Base-by-base conservation (phyloP, 805 yeast species). In the Wickerhamomyces subpelliculosus region DNA sequence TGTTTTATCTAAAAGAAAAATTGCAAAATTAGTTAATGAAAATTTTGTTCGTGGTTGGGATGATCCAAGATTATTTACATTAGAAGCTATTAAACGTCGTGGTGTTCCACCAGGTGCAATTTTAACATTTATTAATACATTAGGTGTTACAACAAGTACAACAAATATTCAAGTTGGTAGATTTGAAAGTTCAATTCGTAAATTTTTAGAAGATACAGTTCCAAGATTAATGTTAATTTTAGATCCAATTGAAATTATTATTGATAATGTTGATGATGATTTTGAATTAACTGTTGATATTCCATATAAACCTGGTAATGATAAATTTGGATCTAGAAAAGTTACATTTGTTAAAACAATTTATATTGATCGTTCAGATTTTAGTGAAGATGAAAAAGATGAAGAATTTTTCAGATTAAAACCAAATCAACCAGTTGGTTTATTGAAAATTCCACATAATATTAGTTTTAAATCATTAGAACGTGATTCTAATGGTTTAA, bases 51-150 rank as follows among this genome's bases (percentile, higher is more conserved):
- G 96, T 61, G 96, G 87, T 33, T 93, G 99, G 99, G 94, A 93
- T 62, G 98, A 93, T 64, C 98, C 99, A 53, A 77, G 99, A 57
- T 72, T 93, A 59, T 93, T 80, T 63, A 93, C 99, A 5, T 73
- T 93, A 52, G 98, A 88, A 51, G 96, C 93, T 36, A 78, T 93
- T 44, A 82, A 87, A 58, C 84, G 99, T 61, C 85, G 99, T 59
- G 99, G 99, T 68, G 81, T 93, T 8, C 99, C 99, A 49, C 98
- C 99, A 11, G 97, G 97, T 32, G 97, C 97, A 22, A 86, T 93
- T 59, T 72, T 93, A 58, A 75, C 88, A 24, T 93, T 93, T 60
- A 84, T 93, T 55, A 86, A 89, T 60, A 90, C 96, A 33, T 73
- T 93, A 51, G 99, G 99, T 55, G 98, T 93, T 40, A 93, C 98